Conservation (phyloP, 148 eudicot genomes). For the Chenopodium suecicum region DNA sequence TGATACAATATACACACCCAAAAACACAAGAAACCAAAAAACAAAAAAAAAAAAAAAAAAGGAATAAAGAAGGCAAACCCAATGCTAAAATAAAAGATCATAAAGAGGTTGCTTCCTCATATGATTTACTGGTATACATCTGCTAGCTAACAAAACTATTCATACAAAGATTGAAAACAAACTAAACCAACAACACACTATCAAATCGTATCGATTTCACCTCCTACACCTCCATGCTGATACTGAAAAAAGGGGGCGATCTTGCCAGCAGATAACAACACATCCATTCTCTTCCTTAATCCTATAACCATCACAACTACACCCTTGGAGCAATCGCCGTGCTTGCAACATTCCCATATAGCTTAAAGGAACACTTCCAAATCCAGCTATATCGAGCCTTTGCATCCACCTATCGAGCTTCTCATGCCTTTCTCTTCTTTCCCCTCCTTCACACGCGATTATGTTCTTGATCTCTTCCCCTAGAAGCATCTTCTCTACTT, state of each 20-base stretch:
- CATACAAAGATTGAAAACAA: slow-evolving; percentile 19
- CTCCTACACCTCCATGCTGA: slow-evolving; percentile 87
- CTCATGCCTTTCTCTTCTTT: slow-evolving; percentile 79
- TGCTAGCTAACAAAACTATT: slow-evolving; percentile 25
- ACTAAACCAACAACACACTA: slow-evolving; percentile 16
- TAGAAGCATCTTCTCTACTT: slow-evolving; percentile 77
- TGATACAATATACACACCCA: background rate
- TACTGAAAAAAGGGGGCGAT: slow-evolving; percentile 73
- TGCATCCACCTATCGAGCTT: slow-evolving; percentile 85
- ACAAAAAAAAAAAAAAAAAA: background rate
- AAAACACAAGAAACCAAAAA: background rate
- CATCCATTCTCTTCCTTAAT: slow-evolving; percentile 81
- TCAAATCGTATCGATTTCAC: slow-evolving; percentile 21
- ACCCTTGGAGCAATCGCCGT: slow-evolving; percentile 60
- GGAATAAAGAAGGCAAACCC: background rate
- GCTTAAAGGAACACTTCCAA: slow-evolving; percentile 65
- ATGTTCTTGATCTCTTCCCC: slow-evolving; percentile 89
- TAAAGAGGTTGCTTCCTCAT: slow-evolving; percentile 24
- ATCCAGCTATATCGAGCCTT: slow-evolving; percentile 68
- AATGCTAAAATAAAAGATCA: background rate
- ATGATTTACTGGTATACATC: slow-evolving; percentile 28
- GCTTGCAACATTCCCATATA: slow-evolving; percentile 75
- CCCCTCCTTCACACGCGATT: slow-evolving; percentile 76
- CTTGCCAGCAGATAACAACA: slow-evolving; percentile 91
- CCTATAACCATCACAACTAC: slow-evolving; percentile 70